Evolutionary conservation across 345 rosid genomes (phyloP), one percentile per base, ranked within the genome.

Genomic region (Gossypium herbaceum): DNA sequence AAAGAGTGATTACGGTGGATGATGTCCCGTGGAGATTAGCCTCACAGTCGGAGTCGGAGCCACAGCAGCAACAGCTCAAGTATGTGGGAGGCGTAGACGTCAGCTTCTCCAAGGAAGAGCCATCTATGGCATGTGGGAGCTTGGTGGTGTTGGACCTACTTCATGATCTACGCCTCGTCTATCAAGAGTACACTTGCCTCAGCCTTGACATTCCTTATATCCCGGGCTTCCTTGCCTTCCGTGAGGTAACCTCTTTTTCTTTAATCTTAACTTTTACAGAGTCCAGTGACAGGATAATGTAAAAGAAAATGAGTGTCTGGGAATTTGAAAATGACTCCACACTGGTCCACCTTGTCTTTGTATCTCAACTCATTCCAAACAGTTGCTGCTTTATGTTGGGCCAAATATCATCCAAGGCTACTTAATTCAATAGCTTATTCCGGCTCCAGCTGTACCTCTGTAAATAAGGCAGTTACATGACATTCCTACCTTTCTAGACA

Each of bases 81-180:
- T 91, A 86, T 80, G 86, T 94, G n/a, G 98, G 96, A 15, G 98
- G 99, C 41, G 97, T 90, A 3, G 99, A 95, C 74, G 82, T 94
- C 78, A 93, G 96, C 87, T 93, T 85, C 85, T 82, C 86, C 20
- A 92, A 87, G 84, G 87, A 92, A 51, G 91, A 89, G 27, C 78
- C 89, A 2, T 87, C 90, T 0, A 44, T 87, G 75, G 99, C 94
- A 0, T 93, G 93, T 67, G 97, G 88, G 44, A 80, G 88, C 57
- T 88, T 95, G 54, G 94, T 93, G 63, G 93, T 93, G 74, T 81
- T 91, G 77, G 88, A 91, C 77, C 72, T 93, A 41, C 78, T 62
- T 19, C 76, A 71, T 17, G 78, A 85, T 77, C 81, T 85, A 12
- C 72, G 78, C 72, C 82, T 90, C 10, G 86, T 93, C 55, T 82